These are phyloP conservation scores for Ceratocystis ficicola DNA, from an alignment of 2,329 filamentous ascomycete genomes.

Conservation along the genomic window DNA sequence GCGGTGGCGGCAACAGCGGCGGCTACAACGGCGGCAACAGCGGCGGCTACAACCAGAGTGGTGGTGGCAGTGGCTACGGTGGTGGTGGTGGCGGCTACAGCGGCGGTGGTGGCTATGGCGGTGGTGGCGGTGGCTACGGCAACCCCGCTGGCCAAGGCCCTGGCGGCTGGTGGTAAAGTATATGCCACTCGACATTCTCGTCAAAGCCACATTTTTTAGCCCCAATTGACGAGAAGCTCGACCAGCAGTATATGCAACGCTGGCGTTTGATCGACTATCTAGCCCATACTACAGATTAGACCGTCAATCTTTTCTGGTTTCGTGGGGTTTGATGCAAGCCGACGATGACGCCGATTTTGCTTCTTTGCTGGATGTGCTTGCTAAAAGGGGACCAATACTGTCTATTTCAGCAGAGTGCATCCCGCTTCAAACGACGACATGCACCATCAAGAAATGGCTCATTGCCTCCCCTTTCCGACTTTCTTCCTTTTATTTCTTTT, in stretches of 20 bases:
- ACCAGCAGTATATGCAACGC: not conserved
- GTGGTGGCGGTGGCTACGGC: conserved; percentile 37
- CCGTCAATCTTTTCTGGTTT: not conserved
- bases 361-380: conserved; percentile 3
- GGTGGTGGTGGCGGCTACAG: conserved; percentile 34
- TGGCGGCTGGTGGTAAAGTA: conserved; percentile 56
- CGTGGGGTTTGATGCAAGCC: too few species aligned
- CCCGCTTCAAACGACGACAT: not conserved
- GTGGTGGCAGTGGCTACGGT: conserved; percentile 31
- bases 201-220: not conserved
- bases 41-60: conserved; percentile 34
- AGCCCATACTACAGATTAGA: not conserved
- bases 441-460: conserved; percentile 9
- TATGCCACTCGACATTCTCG: not conserved
- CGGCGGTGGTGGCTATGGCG: conserved; percentile 38
- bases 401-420: not conserved
- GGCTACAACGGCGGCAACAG: conserved; percentile 37
- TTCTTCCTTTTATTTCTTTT: conserved; percentile 24
- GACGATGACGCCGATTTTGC: not conserved
- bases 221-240: not conserved
- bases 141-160: conserved; percentile 58
- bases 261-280: not conserved
- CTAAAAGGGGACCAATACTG: not conserved
- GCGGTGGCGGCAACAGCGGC: conserved; percentile 33
- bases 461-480: conserved; percentile 19